phyloP scores from a whole-genome alignment of 768 basidiomycete genomes.

The Rhodosporidiobolus sp. region DNA sequence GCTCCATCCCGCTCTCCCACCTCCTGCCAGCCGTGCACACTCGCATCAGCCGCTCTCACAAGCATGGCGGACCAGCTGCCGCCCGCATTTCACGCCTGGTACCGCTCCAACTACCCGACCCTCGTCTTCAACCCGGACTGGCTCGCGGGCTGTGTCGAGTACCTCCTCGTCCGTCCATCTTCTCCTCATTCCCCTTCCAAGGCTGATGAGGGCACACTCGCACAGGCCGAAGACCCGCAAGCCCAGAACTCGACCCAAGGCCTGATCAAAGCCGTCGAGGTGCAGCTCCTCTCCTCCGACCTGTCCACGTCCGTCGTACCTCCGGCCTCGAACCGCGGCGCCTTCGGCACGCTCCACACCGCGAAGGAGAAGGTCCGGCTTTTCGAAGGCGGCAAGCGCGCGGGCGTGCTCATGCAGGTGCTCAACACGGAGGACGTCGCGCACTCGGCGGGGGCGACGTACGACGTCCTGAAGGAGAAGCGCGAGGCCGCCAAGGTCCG shows the following conservation, averaged over 20 bases:
- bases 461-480: constrained; percentile 22
- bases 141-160: constrained; percentile 29
- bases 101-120: constrained; percentile 15
- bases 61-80: background rate
- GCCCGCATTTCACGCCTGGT: constrained; percentile 16
- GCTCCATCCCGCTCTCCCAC: too few relatives aligned
- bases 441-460: background rate
- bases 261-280: constrained; percentile 33
- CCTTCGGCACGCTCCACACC: background rate
- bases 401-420: constrained; percentile 12
- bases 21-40: too few relatives aligned
- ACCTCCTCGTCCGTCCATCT: constrained; percentile 18
- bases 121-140: constrained; percentile 29
- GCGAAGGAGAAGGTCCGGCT: background rate
- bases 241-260: background rate
- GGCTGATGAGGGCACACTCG: too few relatives aligned
- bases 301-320: constrained; percentile 30
- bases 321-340: background rate
- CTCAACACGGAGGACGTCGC: constrained; percentile 7
- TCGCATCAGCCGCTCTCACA: too few relatives aligned
- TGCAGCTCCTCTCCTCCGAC: constrained; percentile 34
- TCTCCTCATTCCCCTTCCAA: background rate
- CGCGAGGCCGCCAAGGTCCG: constrained; percentile 1
- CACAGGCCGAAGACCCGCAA: background rate
- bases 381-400: background rate